phyloP scores from a whole-genome alignment of 75 land plant genomes.

The Pinus taeda region DNA sequence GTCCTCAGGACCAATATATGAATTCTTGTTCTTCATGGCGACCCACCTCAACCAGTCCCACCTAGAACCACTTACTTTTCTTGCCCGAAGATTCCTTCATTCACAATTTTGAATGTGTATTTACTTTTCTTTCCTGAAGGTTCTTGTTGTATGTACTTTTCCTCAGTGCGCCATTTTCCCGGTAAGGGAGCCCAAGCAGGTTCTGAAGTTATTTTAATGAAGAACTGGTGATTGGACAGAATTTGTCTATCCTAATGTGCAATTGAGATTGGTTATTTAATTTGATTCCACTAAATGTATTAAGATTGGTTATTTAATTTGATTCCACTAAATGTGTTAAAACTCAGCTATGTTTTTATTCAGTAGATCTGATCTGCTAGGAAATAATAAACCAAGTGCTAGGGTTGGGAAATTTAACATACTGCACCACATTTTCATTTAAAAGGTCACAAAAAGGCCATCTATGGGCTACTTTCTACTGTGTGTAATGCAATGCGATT shows the following conservation, averaged over 20 bases:
- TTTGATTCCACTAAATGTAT: too few species aligned
- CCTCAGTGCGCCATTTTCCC: too few species aligned
- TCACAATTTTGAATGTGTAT: not conserved
- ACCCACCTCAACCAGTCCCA: not conserved
- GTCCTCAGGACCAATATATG: conserved; percentile 1
- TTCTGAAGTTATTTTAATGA: not conserved
- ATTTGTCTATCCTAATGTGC: too few species aligned
- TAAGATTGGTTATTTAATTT: too few species aligned
- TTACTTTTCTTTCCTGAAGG: too few species aligned
- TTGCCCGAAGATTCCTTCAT: not conserved
- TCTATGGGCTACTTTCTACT: not conserved
- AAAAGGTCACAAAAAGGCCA: not conserved
- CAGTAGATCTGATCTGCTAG: too few species aligned
- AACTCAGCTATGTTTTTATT: not conserved
- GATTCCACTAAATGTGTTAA: too few species aligned
- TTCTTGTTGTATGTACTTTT: too few species aligned
- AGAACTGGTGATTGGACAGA: too few species aligned
- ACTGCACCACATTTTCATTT: not conserved
- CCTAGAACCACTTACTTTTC: not conserved
- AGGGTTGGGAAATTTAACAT: too few species aligned
- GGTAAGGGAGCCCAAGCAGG: not conserved
- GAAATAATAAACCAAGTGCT: too few species aligned
- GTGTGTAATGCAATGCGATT: not conserved
- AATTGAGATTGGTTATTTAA: too few species aligned
- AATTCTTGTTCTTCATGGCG: conserved; percentile 6